Evolutionary conservation across 352 stramenopile genomes (phyloP), one percentile per base, ranked within the genome.

Genomic region (Thraustotheca clavata): DNA sequence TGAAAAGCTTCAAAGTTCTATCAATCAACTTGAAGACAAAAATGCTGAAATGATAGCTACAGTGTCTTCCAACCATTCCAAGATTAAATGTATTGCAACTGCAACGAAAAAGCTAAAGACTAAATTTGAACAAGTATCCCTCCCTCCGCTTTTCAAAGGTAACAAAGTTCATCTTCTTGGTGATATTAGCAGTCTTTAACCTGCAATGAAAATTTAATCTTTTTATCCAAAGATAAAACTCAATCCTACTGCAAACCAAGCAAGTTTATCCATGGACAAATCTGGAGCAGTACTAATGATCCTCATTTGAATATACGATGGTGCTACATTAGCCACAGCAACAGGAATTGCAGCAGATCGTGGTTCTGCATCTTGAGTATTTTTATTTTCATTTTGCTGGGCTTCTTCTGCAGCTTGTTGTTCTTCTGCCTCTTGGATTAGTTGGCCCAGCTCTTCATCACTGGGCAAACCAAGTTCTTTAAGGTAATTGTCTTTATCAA

Each of bases 141-240:
- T 92, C 49, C 79, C 80, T 2, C 35, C 72, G 20, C 59, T 92
- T 20, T 92, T 90, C 60, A 88, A 87, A 68, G 83, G 83, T 6
- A 82, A 86, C 72, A 82, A 80, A 47, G 78, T 92, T 27, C 88
- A 88, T 69, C 87, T 92, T 60, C 71, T 89, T n/a, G 83, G 83
- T 26, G 83, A 89, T 26, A 71, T 91, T 39, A 91, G 89, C 75
- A n/a, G 39, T 2, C 27, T 47, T 47, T 47, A 47, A 47, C 39
- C 2, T 24, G n/a, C n/a, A n/a, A n/a, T n/a, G n/a, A n/a, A n/a
- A n/a, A n/a, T n/a, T n/a, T n/a, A n/a, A n/a, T n/a, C n/a, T n/a
- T n/a, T n/a, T n/a, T n/a, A n/a, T n/a, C n/a, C n/a, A n/a, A n/a
- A n/a, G n/a, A n/a, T n/a, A n/a, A n/a, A n/a, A n/a, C n/a, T n/a